These are phyloP conservation scores for Adenanthera pavonina DNA, from an alignment of 306 rosid genomes.

Conservation along the genomic window DNA sequence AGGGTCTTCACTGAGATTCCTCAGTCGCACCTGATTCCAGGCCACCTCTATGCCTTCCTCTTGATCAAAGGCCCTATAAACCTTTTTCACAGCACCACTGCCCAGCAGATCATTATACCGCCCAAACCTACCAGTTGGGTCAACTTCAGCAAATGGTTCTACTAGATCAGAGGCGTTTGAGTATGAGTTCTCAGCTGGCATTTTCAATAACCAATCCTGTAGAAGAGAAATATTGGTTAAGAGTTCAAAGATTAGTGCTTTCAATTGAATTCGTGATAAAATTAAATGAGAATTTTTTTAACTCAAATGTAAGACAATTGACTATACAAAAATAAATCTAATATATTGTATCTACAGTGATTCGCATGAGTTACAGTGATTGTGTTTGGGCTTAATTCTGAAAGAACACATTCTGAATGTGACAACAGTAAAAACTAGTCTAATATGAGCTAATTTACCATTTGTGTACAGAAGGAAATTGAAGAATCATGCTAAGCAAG, in stretches of 20 bases:
- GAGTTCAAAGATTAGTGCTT: not conserved
- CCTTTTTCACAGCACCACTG: constrained; percentile 84
- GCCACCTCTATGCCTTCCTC: constrained; percentile 94
- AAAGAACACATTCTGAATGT: not conserved
- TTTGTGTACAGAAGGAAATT: not conserved
- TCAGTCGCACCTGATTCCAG: constrained; percentile 86
- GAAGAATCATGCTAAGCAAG: not conserved
- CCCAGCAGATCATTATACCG: constrained; percentile 80
- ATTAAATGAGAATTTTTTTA: not conserved
- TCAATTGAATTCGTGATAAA: not conserved
- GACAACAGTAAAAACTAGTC: not conserved
- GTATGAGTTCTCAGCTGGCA: constrained; percentile 66
- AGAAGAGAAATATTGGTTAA: not conserved
- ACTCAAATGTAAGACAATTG: not conserved
- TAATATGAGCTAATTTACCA: not conserved
- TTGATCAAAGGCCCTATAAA: constrained; percentile 88
- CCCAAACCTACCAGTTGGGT: constrained; percentile 86
- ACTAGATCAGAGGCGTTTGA: constrained; percentile 38
- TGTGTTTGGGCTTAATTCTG: not conserved
- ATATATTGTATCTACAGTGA: not conserved
- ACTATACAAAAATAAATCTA: not conserved
- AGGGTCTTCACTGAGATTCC: constrained; percentile 68
- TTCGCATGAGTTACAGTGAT: not conserved
- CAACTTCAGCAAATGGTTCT: constrained; percentile 82
- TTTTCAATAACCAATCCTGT: constrained; percentile 48